Conservation (phyloP, 352 stramenopile species). For the Pythium monospermum region DNA sequence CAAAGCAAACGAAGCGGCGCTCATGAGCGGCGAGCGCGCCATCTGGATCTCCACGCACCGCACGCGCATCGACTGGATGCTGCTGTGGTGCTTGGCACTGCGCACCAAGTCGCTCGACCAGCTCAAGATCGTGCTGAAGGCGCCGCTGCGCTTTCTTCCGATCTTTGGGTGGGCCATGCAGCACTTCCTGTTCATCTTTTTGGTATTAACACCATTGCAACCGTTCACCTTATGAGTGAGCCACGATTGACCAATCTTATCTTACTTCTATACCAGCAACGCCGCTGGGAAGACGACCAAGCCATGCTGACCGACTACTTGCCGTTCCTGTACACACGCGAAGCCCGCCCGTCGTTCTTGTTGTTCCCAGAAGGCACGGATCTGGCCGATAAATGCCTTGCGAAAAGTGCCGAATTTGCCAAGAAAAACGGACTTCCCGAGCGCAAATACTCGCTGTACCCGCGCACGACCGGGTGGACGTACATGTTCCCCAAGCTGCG, state of each 20-base stretch:
- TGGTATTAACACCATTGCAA: constrained; percentile 26
- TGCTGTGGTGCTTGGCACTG: constrained; percentile 68
- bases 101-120: constrained; percentile 43
- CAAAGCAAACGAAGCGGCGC: constrained; percentile 40
- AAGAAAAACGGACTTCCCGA: constrained; percentile 35
- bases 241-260: not conserved
- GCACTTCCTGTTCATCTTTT: constrained; percentile 82
- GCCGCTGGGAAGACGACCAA: constrained; percentile 59
- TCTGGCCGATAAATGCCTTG: constrained; percentile 55
- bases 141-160: constrained; percentile 56
- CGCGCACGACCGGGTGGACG: constrained; percentile 67
- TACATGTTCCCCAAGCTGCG: constrained; percentile 68
- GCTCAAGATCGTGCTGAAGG: constrained; percentile 75
- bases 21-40: constrained; percentile 44
- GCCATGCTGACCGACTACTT: constrained; percentile 44
- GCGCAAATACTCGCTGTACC: constrained; percentile 69
- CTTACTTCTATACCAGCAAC: constrained; percentile 29
- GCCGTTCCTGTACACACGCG: constrained; percentile 40
- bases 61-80: constrained; percentile 84
- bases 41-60: constrained; percentile 79
- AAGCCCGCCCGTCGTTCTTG: constrained; percentile 62
- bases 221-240: not conserved
- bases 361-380: constrained; percentile 83
- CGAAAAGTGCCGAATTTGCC: constrained; percentile 58
- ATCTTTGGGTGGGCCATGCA: constrained; percentile 87